Evolutionary conservation across 805 yeast species (phyloP).

Genomic region (Cyberlindnera mississippiensis): DNA sequence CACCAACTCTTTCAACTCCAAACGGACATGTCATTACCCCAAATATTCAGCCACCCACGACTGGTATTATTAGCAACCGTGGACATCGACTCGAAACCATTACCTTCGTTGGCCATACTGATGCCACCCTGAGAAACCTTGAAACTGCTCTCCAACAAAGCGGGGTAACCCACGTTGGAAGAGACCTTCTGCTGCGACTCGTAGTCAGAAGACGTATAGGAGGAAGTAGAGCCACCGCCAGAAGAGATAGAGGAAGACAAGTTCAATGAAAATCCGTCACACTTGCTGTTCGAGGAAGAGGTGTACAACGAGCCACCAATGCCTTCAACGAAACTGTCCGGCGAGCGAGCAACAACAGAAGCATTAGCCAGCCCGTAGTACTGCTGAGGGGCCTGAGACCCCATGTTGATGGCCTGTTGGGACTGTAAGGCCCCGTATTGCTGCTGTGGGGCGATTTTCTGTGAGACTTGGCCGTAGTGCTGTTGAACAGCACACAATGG

Average conservation of each 20-base stretch:
- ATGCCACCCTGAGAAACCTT: slow-evolving; percentile 1
- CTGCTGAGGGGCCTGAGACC: neutral
- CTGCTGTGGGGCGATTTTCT: too few species aligned
- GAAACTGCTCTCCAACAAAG: neutral
- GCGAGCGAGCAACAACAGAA: slow-evolving; percentile 18
- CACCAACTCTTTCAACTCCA: slow-evolving; percentile 22
- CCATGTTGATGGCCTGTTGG: too few species aligned
- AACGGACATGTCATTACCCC: slow-evolving; percentile 31
- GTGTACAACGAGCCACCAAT: slow-evolving; percentile 7
- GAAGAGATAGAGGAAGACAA: slow-evolving; percentile 25
- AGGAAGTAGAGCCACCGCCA: slow-evolving; percentile 22
- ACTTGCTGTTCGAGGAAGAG: slow-evolving; percentile 7
- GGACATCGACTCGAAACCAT: slow-evolving; percentile 5
- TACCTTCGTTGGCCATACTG: slow-evolving; percentile 6
- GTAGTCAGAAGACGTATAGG: slow-evolving; percentile 8
- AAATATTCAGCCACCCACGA: slow-evolving; percentile 28
- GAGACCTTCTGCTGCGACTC: slow-evolving; percentile 6
- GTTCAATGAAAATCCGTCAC: slow-evolving; percentile 14
- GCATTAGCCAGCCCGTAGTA: neutral
- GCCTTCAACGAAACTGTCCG: slow-evolving; percentile 22
- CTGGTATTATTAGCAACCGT: slow-evolving; percentile 10
- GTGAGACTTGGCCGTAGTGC: too few species aligned
- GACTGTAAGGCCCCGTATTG: too few species aligned
- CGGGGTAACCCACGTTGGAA: too few species aligned
- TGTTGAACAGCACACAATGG: too few species aligned